Evolutionary conservation across 2,329 filamentous ascomycete genomes (phyloP), one percentile per base, ranked within the genome.

Genomic region (Aphanocladium album): DNA sequence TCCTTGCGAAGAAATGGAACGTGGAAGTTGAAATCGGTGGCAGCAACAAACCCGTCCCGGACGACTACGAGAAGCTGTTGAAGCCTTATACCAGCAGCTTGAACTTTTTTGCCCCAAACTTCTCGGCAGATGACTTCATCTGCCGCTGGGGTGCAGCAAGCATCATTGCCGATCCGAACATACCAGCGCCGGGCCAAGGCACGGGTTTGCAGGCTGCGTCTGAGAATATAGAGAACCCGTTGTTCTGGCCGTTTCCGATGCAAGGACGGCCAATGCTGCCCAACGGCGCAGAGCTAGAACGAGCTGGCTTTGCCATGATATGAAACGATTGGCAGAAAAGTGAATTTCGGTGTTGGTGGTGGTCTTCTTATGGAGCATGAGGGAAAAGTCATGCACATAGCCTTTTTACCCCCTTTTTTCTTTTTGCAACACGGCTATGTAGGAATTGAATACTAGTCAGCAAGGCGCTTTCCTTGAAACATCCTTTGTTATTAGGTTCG

Each of bases 181-280:
- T 16, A n/a, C 37, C 37, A 5, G 6, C 47, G 5, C 57, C 57
- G 3, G 19, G 37, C 6, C 55, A 58, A 63, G 37, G 56, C 52
- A 9, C 54, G 1, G 62, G 27, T 12, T 46, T 69, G 5, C 67
- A 69, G 53, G 67, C 67, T 41, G 57, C 70, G 8, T 74, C 74
- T 0, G 76, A 77, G 23, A 71, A 67, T 21, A 69, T 78, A 63
- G 78, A 82, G 62, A 84, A 84, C 59, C 82, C 82, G 19, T 71
- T 85, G 2, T 85, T 85, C 65, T 86, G 83, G 83, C 82, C 83
- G 0, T 85, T 85, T 62, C 83, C 83, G 0, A 80, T 84, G 80
- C 83, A 85, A 64, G 83, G 83, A 0, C 75, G 82, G 23, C 82
- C 83, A 3, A 80, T 84, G 61, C 64, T 85, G 30, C 77, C 80